Base-by-base conservation (phyloP, 2,329 filamentous ascomycete genomes). In the Colletotrichum phormii region DNA sequence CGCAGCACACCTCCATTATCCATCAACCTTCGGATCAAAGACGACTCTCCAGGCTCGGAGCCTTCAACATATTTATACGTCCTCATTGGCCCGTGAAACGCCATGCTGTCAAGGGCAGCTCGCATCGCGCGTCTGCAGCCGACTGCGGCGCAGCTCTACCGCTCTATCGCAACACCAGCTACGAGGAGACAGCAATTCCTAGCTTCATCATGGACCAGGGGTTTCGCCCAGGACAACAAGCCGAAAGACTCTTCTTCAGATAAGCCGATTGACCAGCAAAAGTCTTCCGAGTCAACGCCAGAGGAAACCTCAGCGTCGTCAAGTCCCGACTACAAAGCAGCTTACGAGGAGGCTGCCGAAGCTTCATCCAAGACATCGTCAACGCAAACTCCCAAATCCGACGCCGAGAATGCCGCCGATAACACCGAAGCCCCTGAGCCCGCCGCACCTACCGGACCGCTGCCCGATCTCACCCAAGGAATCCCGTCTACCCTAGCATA, bases 401-500 rank as follows among this genome's bases (percentile, higher is more conserved):
- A 55, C 33, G 57, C 58, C 35, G 55, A 70, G 42, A 65, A 70
- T 29, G 66, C 65, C 58, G 37, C 66, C 71, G 70, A 73, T 49
- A 63, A 67, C n/a, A 68, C 71, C 58, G 57, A 67, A 62, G 31
- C 59, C 24, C 62, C 64, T 57, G 73, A 75, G 54, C 65, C 72
- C 8, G 46, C 53, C 22, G 63, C 26, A 35, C 68, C 72, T 5
- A 79, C 79, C 60, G 89, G 92, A 78, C 92, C 94, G 65, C 89
- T 98, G 13, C 96, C 96, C 65, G 95, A 98, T 80, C 88, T 98
- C 57, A 97, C 95, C n/a, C 92, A 96, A 79, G 96, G 96, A 75
- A 97, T 98, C 75, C 96, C 96, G 0, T 98, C 95, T 2, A 98
- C 95, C 1, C 88, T 98, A 67, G 94, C 92, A 69, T 92, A 92